phyloP scores from a whole-genome alignment of 1,139 yeast species.

The Yamadazyma sp. region DNA sequence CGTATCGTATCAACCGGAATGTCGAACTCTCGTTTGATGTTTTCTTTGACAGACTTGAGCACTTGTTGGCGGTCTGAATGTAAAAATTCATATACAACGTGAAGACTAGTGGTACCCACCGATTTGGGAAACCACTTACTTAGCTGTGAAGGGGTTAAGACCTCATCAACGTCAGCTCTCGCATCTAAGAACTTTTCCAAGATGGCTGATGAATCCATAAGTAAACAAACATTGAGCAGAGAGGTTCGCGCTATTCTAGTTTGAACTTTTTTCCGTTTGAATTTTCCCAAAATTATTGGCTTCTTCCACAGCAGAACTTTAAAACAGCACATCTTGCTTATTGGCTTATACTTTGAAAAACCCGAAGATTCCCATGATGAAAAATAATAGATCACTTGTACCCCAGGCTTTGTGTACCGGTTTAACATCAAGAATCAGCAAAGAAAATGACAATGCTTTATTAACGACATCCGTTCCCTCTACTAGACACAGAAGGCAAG shows the following conservation, averaged over 20 bases:
- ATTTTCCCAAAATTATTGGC: neutral
- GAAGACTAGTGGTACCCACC: conserved; percentile 12
- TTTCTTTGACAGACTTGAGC: conserved; percentile 14
- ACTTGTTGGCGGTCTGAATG: conserved; percentile 20
- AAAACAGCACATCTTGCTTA: too few relatives aligned
- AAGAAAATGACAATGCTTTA: conserved; percentile 61
- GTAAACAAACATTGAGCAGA: neutral
- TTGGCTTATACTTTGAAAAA: too few relatives aligned
- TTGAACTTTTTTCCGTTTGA: neutral
- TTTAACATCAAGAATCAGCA: conserved; percentile 61
- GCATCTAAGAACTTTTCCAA: conserved; percentile 12
- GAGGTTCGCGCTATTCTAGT: neutral
- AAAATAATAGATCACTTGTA: conserved; percentile 26
- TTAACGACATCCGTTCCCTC: conserved; percentile 70
- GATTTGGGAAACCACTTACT: conserved; percentile 19
- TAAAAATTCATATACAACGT: conserved; percentile 8
- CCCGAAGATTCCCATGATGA: neutral
- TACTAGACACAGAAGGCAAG: conserved; percentile 69
- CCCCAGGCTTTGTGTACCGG: conserved; percentile 82
- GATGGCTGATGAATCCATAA: conserved; percentile 13
- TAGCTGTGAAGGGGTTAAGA: conserved; percentile 7
- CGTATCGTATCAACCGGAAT: conserved; percentile 21
- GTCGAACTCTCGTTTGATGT: conserved; percentile 22
- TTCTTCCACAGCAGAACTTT: neutral
- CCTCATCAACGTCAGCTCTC: conserved; percentile 10